Base-by-base conservation (phyloP, 1,284 basidiomycete genomes). In the Athelia psychrophila region DNA sequence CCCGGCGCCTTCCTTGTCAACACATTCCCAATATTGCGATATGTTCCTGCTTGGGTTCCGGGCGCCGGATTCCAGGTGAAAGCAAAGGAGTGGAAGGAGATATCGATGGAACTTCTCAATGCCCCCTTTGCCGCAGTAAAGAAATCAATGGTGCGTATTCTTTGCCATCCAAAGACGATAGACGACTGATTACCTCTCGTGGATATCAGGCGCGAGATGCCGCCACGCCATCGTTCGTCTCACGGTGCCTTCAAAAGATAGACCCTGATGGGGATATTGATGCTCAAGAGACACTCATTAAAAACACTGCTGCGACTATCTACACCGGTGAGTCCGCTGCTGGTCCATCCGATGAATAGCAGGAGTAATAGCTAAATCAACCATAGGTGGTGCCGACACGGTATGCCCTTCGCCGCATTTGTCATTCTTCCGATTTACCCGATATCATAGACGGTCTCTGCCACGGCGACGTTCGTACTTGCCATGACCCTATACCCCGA, bases 31-130 rank as follows among this genome's bases (percentile, higher is more conserved):
- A 22, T 56, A 15, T 47, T 78, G 49, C 68, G 67, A 52, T 63
- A 76, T 49, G 58, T 78, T 18, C 77, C 78, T 1, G 59, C 56
- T 22, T 79, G 75, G 75, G 62, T 77, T 50, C 78, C 77, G 16
- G 78, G 78, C 12, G 70, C 74, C 1, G 62, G 63, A 1, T 78
- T 81, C 74, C 66, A 73, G 22, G 74, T 75, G 12, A 74, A 80
- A 48, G 79, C 73, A 0, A 69, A 68, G 60, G 71, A 65, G 48
- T 72, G 71, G 65, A 30, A 30, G 27, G 13, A 30, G 27, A 5
- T 6, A 6, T 30, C 13, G 13, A 13, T 6, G 5, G 27, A 63
- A 61, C 52, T 71, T 58, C 57, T 60, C 9, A 64, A 73, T 13
- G 60, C 57, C 30, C 72, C 75, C 2, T 76, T 64, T 50, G 58